phyloP scores from a whole-genome alignment of 352 stramenopile species.

The Albugo laibachii region DNA sequence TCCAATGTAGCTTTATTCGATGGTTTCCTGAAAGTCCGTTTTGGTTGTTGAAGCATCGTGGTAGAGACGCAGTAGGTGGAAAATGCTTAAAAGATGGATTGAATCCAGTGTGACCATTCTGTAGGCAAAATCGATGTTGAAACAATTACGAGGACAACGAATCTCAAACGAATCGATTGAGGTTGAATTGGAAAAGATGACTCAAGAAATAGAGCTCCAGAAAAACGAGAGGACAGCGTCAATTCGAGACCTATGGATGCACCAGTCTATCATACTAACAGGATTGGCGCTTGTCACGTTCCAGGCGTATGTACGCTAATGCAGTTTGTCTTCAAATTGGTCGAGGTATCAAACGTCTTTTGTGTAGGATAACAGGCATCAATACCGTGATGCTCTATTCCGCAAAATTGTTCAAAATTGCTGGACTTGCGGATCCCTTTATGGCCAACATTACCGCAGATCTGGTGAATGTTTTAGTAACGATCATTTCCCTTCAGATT shows the following conservation, averaged over 20 bases:
- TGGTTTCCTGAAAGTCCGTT: constrained; percentile 75
- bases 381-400: constrained; percentile 87
- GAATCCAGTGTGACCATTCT: constrained; percentile 22
- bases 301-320: background rate
- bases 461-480: constrained; percentile 55
- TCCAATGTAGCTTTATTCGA: constrained; percentile 30
- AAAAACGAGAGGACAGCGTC: constrained; percentile 15
- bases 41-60: constrained; percentile 70
- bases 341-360: background rate
- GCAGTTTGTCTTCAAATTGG: background rate
- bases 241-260: constrained; percentile 28
- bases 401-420: constrained; percentile 80
- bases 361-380: constrained; percentile 75
- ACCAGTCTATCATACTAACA: constrained; percentile 36
- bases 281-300: constrained; percentile 28
- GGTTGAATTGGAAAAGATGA: constrained; percentile 37
- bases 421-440: constrained; percentile 70
- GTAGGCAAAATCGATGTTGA: constrained; percentile 10
- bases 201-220: constrained; percentile 29
- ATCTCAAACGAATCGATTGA: constrained; percentile 14
- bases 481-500: constrained; percentile 51
- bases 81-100: constrained; percentile 9
- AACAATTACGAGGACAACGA: background rate
- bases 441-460: constrained; percentile 56
- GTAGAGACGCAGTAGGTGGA: constrained; percentile 15